Evolutionary conservation across 768 basidiomycete genomes (phyloP), one percentile per base, ranked within the genome.

Genomic region (Hygrophoropsis aurantiaca): DNA sequence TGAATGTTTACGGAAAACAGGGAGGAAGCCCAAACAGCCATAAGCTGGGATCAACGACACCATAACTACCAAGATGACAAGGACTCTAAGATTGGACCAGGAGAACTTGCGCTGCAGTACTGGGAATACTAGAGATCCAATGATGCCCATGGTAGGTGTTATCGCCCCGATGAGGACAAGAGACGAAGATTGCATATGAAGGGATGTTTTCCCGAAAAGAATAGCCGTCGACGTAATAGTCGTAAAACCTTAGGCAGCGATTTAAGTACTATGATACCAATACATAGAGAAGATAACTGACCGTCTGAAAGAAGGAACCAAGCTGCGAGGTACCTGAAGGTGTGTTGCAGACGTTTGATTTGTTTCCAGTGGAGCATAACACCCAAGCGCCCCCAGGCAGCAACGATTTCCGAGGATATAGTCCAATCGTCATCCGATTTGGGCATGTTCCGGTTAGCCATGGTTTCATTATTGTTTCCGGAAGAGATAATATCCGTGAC

Each of bases 251-350:
- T 91, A 32, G 7, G 24, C 4, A 11, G n/a, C 20, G 11, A 23
- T 19, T 13, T 42, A 5, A 19, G 9, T 21, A 16, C 13, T 49
- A 25, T 15, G 4, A 34, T 25, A 13, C 13, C 27, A 30, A 32
- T 15, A 20, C 1, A 23, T 19, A n/a, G 10, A 18, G 25, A 23
- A 0, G 40, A 20, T 5, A 24, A 65, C 79, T 36, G 43, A 89
- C 92, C 90, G 58, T 98, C 94, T 1, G 89, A 91, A 19, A 98
- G 79, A 11, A 98, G 75, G 63, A 97, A 94, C 94, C 94, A 97
- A 0, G 95, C 92, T 5, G 84, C 79, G 35, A 97, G 83, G 57
- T 91, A 97, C 54, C 78, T 78, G 73, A 94, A 98, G 1, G 94
- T 93, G 58, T 92, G 85, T 24, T 78, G 76, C 13, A 97, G 72